Base-by-base conservation (phyloP, 352 stramenopile genomes). In the Globisporangium paddicum region DNA sequence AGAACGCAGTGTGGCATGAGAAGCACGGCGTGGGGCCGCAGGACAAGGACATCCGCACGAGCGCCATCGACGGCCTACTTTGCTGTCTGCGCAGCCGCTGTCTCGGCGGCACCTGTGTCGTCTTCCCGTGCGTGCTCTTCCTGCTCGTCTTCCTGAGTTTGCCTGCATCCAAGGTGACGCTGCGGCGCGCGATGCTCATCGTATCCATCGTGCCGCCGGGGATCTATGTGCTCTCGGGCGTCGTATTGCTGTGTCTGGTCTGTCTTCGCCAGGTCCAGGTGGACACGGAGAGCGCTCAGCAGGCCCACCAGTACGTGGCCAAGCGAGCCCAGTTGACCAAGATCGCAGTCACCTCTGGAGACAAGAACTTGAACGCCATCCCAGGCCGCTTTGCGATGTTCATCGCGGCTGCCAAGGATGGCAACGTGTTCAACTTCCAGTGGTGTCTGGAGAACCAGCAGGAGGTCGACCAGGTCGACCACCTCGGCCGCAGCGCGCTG, bases 41-140 rank as follows among this genome's bases (percentile, higher is more conserved):
- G 23, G 57, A 72, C 25, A 69, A 71, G 11, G 66, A 73, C 42
- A 14, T 74, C 16, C 63, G 68, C 45, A 71, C 69, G 2, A 70
- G 56, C 1, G 64, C 58, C 16, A 80, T 89, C 66, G 71, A 83
- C 23, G 37, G 57, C 0, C 55, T 90, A 46, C 65, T 90, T 1
- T 93, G 77, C 61, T 90, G 83, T 62, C 54, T 90, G 0, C 73
- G 75, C 8, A 90, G 75, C 47, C 74, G 81, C 28, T 87, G 82
- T 60, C 63, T 93, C 16, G 52, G 62, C 37, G 65, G 71, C 45
- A 68, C 67, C 5, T 90, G 82, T 26, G 77, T 93, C 11, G 16
- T 81, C 40, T 67, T 78, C 13, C 82, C 82, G 9, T 84, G 69
- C 50, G 45, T 69, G 1, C 18, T 86, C 18, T 85, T 89, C 48